These are phyloP conservation scores for Mycena rosella DNA, from an alignment of 768 basidiomycete species.

Conservation along the genomic window DNA sequence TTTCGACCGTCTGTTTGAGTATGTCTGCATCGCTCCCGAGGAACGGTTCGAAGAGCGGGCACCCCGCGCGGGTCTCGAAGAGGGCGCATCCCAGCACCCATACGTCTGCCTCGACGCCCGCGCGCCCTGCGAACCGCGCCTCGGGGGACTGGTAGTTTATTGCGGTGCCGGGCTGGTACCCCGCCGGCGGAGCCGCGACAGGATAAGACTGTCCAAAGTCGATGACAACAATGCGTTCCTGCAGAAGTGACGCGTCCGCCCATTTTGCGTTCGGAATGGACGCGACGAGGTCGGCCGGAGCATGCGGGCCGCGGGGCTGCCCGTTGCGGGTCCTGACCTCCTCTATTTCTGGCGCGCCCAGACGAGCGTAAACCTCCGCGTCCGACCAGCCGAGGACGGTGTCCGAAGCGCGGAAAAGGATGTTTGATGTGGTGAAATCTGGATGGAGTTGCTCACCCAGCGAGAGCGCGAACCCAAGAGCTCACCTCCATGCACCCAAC, in stretches of 20 bases:
- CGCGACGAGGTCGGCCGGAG: conserved; percentile 46
- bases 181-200: conserved; percentile 38
- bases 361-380: conserved; percentile 44
- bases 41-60: conserved; percentile 52
- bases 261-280: conserved; percentile 42
- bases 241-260: conserved; percentile 42
- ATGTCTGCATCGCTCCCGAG: conserved; percentile 27
- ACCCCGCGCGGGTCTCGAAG: conserved; percentile 58
- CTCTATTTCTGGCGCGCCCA: conserved; percentile 51
- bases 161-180: conserved; percentile 49
- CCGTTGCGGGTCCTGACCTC: conserved; percentile 42
- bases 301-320: conserved; percentile 41
- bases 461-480: conserved; percentile 2
- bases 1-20: conserved; percentile 15
- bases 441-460: conserved; percentile 19
- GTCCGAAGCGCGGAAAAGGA: conserved; percentile 47
- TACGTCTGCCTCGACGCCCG: conserved; percentile 48
- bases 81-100: conserved; percentile 58
- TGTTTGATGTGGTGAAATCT: conserved; percentile 57
- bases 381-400: conserved; percentile 49
- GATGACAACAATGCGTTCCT: conserved; percentile 48
- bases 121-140: conserved; percentile 47
- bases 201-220: conserved; percentile 56
- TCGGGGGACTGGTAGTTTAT: conserved; percentile 53
- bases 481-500: conserved; percentile 54